These are phyloP conservation scores for Naganishia albida DNA, from an alignment of 1,284 basidiomycete genomes.

Conservation along the genomic window DNA sequence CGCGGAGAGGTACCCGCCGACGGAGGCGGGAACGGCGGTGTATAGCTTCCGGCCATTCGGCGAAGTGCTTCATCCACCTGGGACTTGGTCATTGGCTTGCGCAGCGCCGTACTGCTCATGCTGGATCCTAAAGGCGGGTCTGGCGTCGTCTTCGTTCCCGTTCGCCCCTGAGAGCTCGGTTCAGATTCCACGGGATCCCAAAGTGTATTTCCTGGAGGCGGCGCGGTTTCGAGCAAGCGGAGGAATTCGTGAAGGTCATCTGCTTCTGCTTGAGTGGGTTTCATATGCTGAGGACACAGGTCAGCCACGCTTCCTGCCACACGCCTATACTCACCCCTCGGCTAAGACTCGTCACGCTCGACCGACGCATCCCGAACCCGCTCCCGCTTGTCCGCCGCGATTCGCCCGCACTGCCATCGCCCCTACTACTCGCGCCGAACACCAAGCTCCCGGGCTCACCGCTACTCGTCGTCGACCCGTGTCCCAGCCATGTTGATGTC, in stretches of 20 bases:
- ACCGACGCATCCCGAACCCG: slow-evolving; percentile 3
- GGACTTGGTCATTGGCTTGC: slow-evolving; percentile 46
- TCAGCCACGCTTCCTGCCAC: slow-evolving; percentile 23
- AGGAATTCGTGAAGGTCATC: slow-evolving; percentile 53
- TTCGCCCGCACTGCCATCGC: slow-evolving; percentile 35
- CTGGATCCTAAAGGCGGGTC: not conserved
- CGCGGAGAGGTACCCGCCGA: slow-evolving; percentile 20
- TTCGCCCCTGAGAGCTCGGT: slow-evolving; percentile 22
- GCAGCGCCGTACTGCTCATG: slow-evolving; percentile 30
- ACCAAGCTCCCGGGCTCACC: slow-evolving; percentile 28
- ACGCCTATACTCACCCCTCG: slow-evolving; percentile 22
- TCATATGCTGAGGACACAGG: slow-evolving; percentile 39
- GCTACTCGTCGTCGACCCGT: slow-evolving; percentile 36
- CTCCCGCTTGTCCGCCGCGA: slow-evolving; percentile 23
- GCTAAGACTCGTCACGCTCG: slow-evolving; percentile 24
- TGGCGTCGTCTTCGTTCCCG: slow-evolving; percentile 7
- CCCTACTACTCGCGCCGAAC: slow-evolving; percentile 39
- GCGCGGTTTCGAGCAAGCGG: slow-evolving; percentile 50
- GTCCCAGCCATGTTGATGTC: slow-evolving; percentile 23
- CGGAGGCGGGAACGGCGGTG: slow-evolving; percentile 32
- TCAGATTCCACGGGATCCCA: slow-evolving; percentile 35
- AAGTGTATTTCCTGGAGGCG: slow-evolving; percentile 40
- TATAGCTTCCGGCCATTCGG: slow-evolving; percentile 48
- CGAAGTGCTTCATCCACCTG: slow-evolving; percentile 49
- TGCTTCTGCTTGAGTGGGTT: slow-evolving; percentile 44